Evolutionary conservation across 2,329 filamentous ascomycete genomes (phyloP), one percentile per base, ranked within the genome.

Genomic region (Fonsecaea nubica): DNA sequence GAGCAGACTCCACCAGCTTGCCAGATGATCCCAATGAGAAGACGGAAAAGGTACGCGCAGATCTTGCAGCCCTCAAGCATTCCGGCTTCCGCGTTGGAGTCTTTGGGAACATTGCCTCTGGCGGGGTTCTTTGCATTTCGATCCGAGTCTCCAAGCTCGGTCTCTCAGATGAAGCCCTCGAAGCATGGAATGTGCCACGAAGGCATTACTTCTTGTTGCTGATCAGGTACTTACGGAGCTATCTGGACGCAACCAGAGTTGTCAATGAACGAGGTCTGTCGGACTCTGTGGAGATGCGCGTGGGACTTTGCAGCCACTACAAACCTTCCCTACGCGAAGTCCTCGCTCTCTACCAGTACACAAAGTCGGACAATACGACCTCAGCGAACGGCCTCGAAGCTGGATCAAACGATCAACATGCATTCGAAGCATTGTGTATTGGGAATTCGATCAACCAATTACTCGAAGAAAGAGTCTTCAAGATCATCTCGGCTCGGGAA

Each of bases 131-230:
- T 18, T 88, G 87, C 4, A 77, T 95, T 1, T 92, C 92, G 0
- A 85, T 91, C 35, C 87, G 87, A 3, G 85, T 91, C 35, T 81
- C 84, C 3, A 90, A 90, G 72, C 84, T 97, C 1, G 88, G 86
- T 0, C 86, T 97, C 12, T 90, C 91, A 0, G 84, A 89, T 42
- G 91, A 93, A 73, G 89, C 88, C 0, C 85, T 92, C 77, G 84
- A 90, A 73, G 91, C 92, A 1, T 97, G 93, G 93, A 85, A 89
- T 66, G 76, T 97, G 10, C 78, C 85, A 13, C 78, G 82, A 0
- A 77, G 82, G 0, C 89, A 93, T 38, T 93, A 94, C 73, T 77
- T 96, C 45, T 85, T 94, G 4, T 81, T 96, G 4, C 80, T 97
- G 25, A 84, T 95, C 52, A 85, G 85, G 40, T 90, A 90, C 70